These are phyloP conservation scores for Wickerhamomyces hampshirensis DNA, from an alignment of 805 yeast genomes.

Conservation along the genomic window DNA sequence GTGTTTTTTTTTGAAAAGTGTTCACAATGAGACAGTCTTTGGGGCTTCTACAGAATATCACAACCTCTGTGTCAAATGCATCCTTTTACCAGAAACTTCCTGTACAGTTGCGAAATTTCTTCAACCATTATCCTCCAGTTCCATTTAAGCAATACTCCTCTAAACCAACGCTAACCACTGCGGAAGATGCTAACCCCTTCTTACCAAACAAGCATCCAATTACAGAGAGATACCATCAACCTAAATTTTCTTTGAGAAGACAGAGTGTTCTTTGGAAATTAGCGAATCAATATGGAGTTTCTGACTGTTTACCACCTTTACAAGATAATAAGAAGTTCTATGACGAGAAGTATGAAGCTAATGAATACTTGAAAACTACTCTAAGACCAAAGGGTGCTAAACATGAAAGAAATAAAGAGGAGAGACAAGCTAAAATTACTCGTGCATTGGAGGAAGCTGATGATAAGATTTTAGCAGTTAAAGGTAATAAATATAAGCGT, in stretches of 20 bases:
- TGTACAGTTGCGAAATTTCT: conserved; percentile 61
- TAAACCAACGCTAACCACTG: conserved; percentile 59
- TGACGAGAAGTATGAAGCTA: conserved; percentile 67
- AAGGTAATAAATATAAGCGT: conserved; percentile 25
- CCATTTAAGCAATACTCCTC: conserved; percentile 66
- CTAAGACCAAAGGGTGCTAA: conserved; percentile 73
- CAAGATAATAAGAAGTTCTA: conserved; percentile 55
- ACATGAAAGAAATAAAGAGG: conserved; percentile 65
- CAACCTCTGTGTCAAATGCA: conserved; percentile 33
- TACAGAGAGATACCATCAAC: conserved; percentile 71
- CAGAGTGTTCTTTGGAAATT: conserved; percentile 79
- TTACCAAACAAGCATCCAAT: conserved; percentile 79
- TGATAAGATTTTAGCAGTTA: conserved; percentile 51
- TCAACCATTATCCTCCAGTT: conserved; percentile 78
- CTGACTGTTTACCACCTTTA: conserved; percentile 64
- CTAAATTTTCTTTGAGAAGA: conserved; percentile 74
- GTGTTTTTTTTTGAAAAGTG: too few relatives aligned
- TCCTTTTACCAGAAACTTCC: conserved; percentile 59
- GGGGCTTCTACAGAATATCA: conserved; percentile 9
- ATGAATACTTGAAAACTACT: conserved; percentile 73
- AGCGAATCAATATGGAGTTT: conserved; percentile 77
- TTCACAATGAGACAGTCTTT: conserved; percentile 25
- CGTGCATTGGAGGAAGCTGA: conserved; percentile 68
- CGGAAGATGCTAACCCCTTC: conserved; percentile 80
- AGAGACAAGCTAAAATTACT: conserved; percentile 53